These are phyloP conservation scores for Trichosporon asahii DNA, from an alignment of 1,284 basidiomycete genomes.

Conservation along the genomic window DNA sequence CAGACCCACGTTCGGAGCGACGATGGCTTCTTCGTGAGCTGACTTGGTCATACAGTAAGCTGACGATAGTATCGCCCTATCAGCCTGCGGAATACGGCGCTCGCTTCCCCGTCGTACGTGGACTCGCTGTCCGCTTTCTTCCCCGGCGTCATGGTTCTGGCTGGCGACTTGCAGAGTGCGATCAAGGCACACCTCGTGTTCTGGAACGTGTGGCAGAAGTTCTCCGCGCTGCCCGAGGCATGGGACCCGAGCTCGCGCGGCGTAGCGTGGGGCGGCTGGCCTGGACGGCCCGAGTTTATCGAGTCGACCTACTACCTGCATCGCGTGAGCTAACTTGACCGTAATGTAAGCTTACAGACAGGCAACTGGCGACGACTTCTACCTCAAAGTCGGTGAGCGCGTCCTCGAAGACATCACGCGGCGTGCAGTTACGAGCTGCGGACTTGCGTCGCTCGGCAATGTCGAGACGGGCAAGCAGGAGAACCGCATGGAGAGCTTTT, in stretches of 20 bases:
- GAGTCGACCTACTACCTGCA: conserved; percentile 94
- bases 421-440: conserved; percentile 76
- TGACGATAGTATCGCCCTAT: conserved; percentile 39
- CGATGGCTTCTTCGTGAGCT: conserved; percentile 80
- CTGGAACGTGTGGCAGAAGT: conserved; percentile 83
- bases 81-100: conserved; percentile 33
- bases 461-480: conserved; percentile 69
- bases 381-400: conserved; percentile 82
- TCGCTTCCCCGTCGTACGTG: conserved; percentile 34
- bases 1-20: conserved; percentile 76
- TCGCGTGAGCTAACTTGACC: conserved; percentile 57
- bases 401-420: conserved; percentile 70
- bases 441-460: conserved; percentile 75
- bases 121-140: conserved; percentile 55
- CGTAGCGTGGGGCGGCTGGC: conserved; percentile 76
- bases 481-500: conserved; percentile 91
- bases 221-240: conserved; percentile 81
- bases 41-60: not conserved
- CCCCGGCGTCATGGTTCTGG: conserved; percentile 66
- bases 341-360: conserved; percentile 43
- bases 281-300: conserved; percentile 80
- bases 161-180: conserved; percentile 82
- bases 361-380: conserved; percentile 87
- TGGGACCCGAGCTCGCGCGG: conserved; percentile 72
- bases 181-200: conserved; percentile 80